A percentile compares a stretch with the other conserved stretches of the same genome.
These are phyloP conservation scores for Elongisporangium undulatum DNA, from an alignment of 352 stramenopile genomes.

Conservation along the genomic window DNA sequence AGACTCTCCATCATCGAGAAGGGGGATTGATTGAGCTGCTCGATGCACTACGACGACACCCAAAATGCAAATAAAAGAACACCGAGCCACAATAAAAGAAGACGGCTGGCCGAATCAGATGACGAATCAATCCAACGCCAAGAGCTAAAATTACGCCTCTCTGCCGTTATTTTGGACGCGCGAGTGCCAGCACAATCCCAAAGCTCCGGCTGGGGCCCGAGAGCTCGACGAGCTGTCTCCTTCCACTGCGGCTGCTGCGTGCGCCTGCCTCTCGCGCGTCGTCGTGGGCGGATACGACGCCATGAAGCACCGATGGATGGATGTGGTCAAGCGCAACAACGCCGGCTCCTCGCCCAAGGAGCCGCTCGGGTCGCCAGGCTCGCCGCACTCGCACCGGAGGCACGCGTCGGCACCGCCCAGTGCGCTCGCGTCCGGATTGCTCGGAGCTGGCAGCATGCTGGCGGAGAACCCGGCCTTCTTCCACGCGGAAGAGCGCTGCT, in stretches of 20 bases:
- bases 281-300: slow-evolving; percentile 3
- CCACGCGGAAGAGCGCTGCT: slow-evolving; percentile 51
- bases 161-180: neutral
- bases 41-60: neutral
- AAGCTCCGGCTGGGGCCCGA: neutral
- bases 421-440: slow-evolving; percentile 17
- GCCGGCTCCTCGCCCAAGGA: slow-evolving; percentile 21
- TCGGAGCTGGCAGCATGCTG: slow-evolving; percentile 11
- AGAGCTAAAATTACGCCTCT: neutral
- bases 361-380: slow-evolving; percentile 16
- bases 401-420: slow-evolving; percentile 12
- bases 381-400: slow-evolving; percentile 6
- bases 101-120: neutral
- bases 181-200: neutral
- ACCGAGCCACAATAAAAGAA: neutral
- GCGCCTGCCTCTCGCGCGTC: slow-evolving; percentile 1
- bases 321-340: slow-evolving; percentile 61
- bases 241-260: neutral
- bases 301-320: slow-evolving; percentile 74
- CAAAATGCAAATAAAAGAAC: slow-evolving; percentile 1
- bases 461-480: slow-evolving; percentile 42
- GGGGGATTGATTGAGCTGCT: neutral
- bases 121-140: neutral
- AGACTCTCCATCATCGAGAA: slow-evolving; percentile 27
- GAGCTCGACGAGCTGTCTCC: neutral